Evolutionary conservation across 1,139 yeast species (phyloP).

Genomic region (Petasospora rhodanensis): DNA sequence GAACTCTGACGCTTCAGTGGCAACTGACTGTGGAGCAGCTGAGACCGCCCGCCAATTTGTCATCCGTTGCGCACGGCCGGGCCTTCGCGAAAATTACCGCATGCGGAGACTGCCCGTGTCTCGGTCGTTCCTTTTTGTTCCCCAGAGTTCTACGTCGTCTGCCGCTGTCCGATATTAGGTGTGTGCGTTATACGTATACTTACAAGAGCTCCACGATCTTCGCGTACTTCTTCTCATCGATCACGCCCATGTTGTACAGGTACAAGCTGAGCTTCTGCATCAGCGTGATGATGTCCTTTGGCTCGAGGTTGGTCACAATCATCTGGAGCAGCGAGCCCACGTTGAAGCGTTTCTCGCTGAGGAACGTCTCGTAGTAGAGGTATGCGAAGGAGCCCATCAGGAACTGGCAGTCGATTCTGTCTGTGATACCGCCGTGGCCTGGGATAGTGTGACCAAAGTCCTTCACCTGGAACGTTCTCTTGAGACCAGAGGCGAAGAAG

Average conservation of each 20-base stretch:
- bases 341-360: conserved; percentile 67
- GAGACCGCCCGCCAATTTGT: too few relatives aligned
- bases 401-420: conserved; percentile 96
- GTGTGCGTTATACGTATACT: too few relatives aligned
- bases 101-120: too few relatives aligned
- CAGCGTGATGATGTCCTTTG: conserved; percentile 62
- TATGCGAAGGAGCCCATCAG: conserved; percentile 95
- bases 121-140: too few relatives aligned
- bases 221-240: conserved; percentile 34
- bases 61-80: too few relatives aligned
- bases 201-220: too few relatives aligned
- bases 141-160: too few relatives aligned
- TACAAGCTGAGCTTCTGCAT: conserved; percentile 59
- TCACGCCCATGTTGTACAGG: conserved; percentile 50
- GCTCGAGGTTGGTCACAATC: conserved; percentile 66
- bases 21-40: too few relatives aligned
- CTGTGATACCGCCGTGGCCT: conserved; percentile 98
- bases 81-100: too few relatives aligned
- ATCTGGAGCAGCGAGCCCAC: conserved; percentile 72
- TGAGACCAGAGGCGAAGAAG: conserved; percentile 93
- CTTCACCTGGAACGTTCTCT: conserved; percentile 93
- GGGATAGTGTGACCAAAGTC: conserved; percentile 93
- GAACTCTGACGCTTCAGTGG: too few relatives aligned
- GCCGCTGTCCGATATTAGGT: too few relatives aligned
- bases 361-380: conserved; percentile 87